Evolutionary conservation across 2,329 filamentous ascomycete species (phyloP), one percentile per base, ranked within the genome.

Genomic region (Trichoderma sp.): DNA sequence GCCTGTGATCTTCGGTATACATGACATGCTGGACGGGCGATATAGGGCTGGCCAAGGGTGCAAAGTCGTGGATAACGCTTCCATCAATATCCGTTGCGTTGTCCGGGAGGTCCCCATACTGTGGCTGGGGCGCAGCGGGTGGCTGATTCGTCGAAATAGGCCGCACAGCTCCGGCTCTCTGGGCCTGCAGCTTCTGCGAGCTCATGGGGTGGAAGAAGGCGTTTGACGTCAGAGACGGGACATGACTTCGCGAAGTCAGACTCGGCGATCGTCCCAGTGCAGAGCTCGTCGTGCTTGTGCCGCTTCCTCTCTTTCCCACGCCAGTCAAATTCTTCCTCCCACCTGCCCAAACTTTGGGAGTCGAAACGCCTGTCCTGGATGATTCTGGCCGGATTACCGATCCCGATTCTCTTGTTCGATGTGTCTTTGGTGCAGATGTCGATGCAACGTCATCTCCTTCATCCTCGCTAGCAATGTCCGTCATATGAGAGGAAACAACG

Each of bases 191-290:
- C 78, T 93, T 91, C 79, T 97, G 94, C 29, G 95, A 97, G 81
- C 94, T 98, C 93, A 99, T 97, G 49, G 96, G 96, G 27, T 91
- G 91, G 77, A 97, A 97, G 82, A 99, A 98, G 66, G 93, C 95
- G 76, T 95, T 92, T 19, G 93, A 94, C 3, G 93, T 91, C 65
- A 99, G 83, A 1, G 92, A 94, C 1, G 96, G 94, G 24, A 97
- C 94, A 83, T 99, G 96, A 53, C 92, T 96, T 76, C 91, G 88
- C 77, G 91, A 94, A 57, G 91, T 85, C 53, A 92, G 86, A 73
- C 90, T 95, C 3, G 76, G 74, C 27, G 78, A 71, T 63, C 75
- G 76, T 19, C 84, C 85, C 65, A 84, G 91, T 72, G 86, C 86
- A 73, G 80, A 88, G 77, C 79, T 85, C 21, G 79, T 83, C 35